Evolutionary conservation across 2,329 filamentous ascomycete genomes (phyloP), one percentile per base, ranked within the genome.

Genomic region (Metarhizium brunneum): DNA sequence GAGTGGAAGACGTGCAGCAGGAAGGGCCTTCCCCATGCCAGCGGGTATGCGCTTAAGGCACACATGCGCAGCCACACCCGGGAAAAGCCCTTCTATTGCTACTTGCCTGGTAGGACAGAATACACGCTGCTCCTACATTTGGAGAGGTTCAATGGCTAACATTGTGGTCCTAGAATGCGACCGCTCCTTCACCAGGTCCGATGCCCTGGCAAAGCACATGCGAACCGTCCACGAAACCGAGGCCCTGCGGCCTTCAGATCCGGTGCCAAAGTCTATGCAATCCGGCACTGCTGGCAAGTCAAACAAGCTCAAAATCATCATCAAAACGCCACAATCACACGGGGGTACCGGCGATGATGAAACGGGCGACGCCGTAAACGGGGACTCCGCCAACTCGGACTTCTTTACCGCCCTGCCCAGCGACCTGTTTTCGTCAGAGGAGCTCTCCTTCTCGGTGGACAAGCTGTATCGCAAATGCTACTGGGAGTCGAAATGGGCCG

Each of bases 1-100:
- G 92, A 97, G 73, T 99, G 94, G 94, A 84, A 82, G 57, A 92
- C 92, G 62, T 99, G 94, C 69, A 81, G 79, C 54, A 77, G 92
- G 59, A 97, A 96, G 74, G 90, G 91, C 57, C 84, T 94, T 71
- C 85, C 90, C 18, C 94, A 99, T 72, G 92, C 92, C 1, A 96
- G 91, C 65, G 94, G 90, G 2, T 99, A 99, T 73, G 94, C 94
- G 4, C 76, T 99, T 60, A 92, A 95, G 69, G 94, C 94, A 10
- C 94, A 99, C 68, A 96, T 99, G 92, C 81, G 94, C 63, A 96
- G 92, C 68, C 94, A 99, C 70, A 99, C 94, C 1, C 83, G 94
- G 66, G 94, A 99, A 78, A 99, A 99, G 74, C 94, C 94, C 0
- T 97, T 97, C 69, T 96, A 96, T 74, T 99, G 94, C 72, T 89